Base-by-base conservation (phyloP, 192 early-diverging fungal species). In the Dissophora globulifera region DNA sequence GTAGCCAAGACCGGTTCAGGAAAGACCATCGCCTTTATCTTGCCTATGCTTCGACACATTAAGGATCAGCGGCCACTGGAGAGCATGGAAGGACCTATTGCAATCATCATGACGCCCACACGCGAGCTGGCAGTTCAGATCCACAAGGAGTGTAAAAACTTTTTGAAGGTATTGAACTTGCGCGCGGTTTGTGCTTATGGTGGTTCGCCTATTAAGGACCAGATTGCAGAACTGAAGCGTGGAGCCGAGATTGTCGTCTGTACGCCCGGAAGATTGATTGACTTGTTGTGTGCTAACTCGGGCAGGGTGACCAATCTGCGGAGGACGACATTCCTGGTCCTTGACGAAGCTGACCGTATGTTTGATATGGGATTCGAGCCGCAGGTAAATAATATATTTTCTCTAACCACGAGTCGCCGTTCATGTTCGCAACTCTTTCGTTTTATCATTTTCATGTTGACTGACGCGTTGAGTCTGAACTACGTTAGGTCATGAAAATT, bases 281-380 rank as follows among this genome's bases (percentile, higher is more conserved):
- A 97, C 64, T 69, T 97, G 41, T 69, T 96, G 50, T 90, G 89
- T 79, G 93, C 93, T 48, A 94, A 94, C 68, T 89, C 91, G 32
- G 94, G 93, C 9, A 86, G 90, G 40, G 91, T 96, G n/a, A 93
- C 92, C 45, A 95, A 94, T 71, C 81, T 97, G 69, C 83, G 85
- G 46, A 84, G 93, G 51, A 93, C 96, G 38, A 98, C 96, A 1
- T 97, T 97, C 75, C 69, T 98, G 82, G 95, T 99, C 6, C 87
- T 99, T 48, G 98, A 99, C 79, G 98, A 96, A 81, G 95, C 95
- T 3, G 94, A 92, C 79, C 88, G 93, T 65, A 98, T 99, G 96
- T 97, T 99, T 84, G 96, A 98, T 79, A 93, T 97, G 92, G 98
- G 96, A 13, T 99, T 99, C 69, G 96, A 97, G 78, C 95, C 94